phyloP scores from a whole-genome alignment of 164 flowering plant species.

The Umbilicus rupestris region DNA sequence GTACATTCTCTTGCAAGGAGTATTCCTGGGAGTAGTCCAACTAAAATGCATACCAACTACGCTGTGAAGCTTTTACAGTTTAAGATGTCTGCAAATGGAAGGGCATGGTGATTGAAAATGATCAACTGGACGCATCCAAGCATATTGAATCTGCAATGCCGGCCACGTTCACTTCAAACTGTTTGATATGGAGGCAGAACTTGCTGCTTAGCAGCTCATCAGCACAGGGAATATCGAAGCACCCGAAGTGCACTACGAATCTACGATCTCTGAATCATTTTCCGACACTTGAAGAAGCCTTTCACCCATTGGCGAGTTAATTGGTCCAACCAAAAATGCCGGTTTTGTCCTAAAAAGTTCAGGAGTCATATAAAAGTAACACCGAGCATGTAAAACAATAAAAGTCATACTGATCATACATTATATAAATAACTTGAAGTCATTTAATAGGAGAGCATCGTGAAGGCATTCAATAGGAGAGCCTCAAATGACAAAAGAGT shows the following conservation, averaged over 20 bases:
- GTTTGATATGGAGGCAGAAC: slow-evolving; percentile 79
- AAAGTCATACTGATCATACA: no score
- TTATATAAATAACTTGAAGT: no score
- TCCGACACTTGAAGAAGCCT: slow-evolving; percentile 43
- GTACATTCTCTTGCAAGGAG: slow-evolving; percentile 38
- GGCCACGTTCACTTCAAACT: slow-evolving; percentile 85
- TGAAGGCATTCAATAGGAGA: neutral
- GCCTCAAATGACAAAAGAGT: neutral
- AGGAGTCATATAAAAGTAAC: no score
- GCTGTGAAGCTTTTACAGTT: slow-evolving; percentile 77
- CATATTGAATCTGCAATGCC: slow-evolving; percentile 64
- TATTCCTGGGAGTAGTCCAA: slow-evolving; percentile 32
- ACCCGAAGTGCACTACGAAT: slow-evolving; percentile 38
- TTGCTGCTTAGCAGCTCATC: slow-evolving; percentile 63
- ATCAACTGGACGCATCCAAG: slow-evolving; percentile 74
- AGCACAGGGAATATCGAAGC: slow-evolving; percentile 54
- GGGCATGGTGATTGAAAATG: slow-evolving; percentile 73
- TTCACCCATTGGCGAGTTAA: slow-evolving; percentile 58
- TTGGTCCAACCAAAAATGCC: slow-evolving; percentile 75
- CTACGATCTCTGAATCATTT: slow-evolving; percentile 57
- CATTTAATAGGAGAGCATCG: no score
- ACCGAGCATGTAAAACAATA: neutral
- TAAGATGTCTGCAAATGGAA: slow-evolving; percentile 58
- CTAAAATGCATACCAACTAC: slow-evolving; percentile 38
- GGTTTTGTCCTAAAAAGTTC: slow-evolving; percentile 45